These are phyloP conservation scores for Antitrichia curtipendula DNA, from an alignment of 225 moss, liverwort and hornwort genomes.

Conservation along the genomic window DNA sequence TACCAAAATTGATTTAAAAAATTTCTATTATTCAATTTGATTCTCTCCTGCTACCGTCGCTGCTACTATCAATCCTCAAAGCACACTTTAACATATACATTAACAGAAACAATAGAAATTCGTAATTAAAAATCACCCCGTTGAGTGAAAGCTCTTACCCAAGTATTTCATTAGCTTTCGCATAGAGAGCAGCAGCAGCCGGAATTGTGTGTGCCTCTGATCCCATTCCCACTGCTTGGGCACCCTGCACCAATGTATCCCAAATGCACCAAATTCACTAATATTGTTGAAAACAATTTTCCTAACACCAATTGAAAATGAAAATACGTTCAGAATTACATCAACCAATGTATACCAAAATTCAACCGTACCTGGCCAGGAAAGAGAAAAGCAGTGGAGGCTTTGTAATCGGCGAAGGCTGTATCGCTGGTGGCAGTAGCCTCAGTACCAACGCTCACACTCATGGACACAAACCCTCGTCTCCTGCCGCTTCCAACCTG, in stretches of 20 bases:
- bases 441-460: constrained; percentile 42
- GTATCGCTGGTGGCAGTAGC: constrained; percentile 30
- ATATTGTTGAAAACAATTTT: not conserved
- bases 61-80: not conserved
- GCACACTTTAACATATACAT: not conserved
- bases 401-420: constrained; percentile 65
- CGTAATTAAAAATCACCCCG: not conserved
- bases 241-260: constrained; percentile 14
- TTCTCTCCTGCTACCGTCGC: not conserved
- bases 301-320: not conserved
- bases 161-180: constrained; percentile 79
- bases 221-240: constrained; percentile 58
- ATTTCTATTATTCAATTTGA: not conserved
- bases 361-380: constrained; percentile 59
- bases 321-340: not conserved
- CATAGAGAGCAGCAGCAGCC: constrained; percentile 75
- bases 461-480: constrained; percentile 43
- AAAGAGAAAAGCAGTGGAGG: constrained; percentile 75
- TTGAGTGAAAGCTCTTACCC: constrained; percentile 26
- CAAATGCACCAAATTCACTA: not conserved
- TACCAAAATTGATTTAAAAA: not conserved
- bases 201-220: constrained; percentile 77
- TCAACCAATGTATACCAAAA: not conserved
- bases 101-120: not conserved
- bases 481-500: not conserved